Evolutionary conservation across 352 stramenopile species (phyloP).

Genomic region (Vaucheria bursata): DNA sequence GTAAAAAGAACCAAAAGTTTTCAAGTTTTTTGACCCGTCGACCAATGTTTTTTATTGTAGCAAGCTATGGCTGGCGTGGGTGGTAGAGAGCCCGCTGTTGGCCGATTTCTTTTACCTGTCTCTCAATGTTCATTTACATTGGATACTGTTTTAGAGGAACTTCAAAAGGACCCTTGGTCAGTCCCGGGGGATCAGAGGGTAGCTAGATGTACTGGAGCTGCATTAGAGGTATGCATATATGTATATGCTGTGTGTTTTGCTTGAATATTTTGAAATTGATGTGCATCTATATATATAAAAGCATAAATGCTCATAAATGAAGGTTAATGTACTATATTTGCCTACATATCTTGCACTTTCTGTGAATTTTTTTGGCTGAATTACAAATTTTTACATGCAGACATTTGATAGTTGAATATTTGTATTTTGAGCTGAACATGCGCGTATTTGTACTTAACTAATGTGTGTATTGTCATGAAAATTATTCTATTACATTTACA

Average conservation of each 20-base stretch:
- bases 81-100: constrained; percentile 64
- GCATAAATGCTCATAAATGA: neutral
- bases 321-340: neutral
- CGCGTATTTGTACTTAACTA: too few relatives aligned
- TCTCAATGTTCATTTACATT: constrained; percentile 91
- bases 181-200: constrained; percentile 74
- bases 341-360: too few relatives aligned
- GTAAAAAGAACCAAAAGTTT: too few relatives aligned
- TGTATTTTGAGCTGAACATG: too few relatives aligned
- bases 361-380: neutral
- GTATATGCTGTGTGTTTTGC: neutral
- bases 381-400: neutral
- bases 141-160: constrained; percentile 93
- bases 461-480: too few relatives aligned
- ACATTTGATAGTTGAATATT: neutral
- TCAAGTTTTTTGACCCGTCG: too few relatives aligned
- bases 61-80: too few relatives aligned
- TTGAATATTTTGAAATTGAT: neutral
- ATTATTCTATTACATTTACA: too few relatives aligned
- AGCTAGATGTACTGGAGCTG: constrained; percentile 88
- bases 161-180: constrained; percentile 95
- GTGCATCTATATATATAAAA: neutral
- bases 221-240: constrained; percentile 56
- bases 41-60: too few relatives aligned
- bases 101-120: constrained; percentile 89